Percentiles rank a stretch among this genome's conserved stretches.
Conservation (phyloP, 129 eudicot species). For the Helianthus annuus region HanXRQr2.0-SUNRISE NC_035439.2:102489845-102490344, state of each 20-base stretch:
- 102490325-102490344: conserved; percentile 59
- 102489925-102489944: conserved; percentile 57
- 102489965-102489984: conserved; percentile 54
- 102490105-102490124: conserved; percentile 79
- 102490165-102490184: conserved; percentile 54
- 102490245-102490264: conserved; percentile 89
- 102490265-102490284: conserved; percentile 80
- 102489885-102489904: conserved; percentile 77
- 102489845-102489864: conserved; percentile 60
- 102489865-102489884: conserved; percentile 96
- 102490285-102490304: conserved; percentile 53
- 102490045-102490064: conserved; percentile 87
- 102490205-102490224: conserved; percentile 62
- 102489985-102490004: conserved; percentile 53
- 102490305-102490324: conserved; percentile 68
- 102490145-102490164: conserved; percentile 78
- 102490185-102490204: conserved; percentile 35
- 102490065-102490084: conserved; percentile 86
- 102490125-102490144: conserved; percentile 93
- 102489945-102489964: conserved; percentile 62
- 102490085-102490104: conserved; percentile 62
- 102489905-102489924: conserved; percentile 55
- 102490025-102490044: conserved; percentile 85
- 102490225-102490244: conserved; percentile 52
- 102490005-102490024: conserved; percentile 74